Evolutionary conservation across 495 filamentous ascomycete genomes (phyloP).

Genomic region (Tuber microsphaerosporum): DNA sequence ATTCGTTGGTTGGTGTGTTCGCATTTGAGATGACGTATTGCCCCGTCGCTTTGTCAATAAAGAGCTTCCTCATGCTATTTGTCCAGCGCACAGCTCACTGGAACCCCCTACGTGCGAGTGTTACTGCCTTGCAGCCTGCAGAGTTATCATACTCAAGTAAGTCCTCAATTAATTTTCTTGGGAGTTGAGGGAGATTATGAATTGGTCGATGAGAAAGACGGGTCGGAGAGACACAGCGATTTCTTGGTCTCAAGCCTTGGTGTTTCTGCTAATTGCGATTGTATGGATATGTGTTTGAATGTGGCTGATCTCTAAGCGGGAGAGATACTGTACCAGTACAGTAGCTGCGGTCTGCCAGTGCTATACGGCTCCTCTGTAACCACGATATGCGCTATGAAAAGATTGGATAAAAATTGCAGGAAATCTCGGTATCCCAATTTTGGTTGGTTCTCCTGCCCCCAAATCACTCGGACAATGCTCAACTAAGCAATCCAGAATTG

Average conservation of each 20-base stretch:
- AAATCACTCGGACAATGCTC: not conserved
- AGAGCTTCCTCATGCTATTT: conserved; percentile 16
- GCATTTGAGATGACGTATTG: conserved; percentile 28
- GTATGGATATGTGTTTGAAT: not conserved
- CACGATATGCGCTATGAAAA: not conserved
- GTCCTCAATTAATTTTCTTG: conserved; percentile 4
- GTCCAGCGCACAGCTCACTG: conserved; percentile 30
- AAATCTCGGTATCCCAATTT: not conserved
- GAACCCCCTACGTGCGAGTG: not conserved
- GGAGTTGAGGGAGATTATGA: not conserved
- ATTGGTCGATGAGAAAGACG: conserved; percentile 8
- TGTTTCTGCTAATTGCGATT: not conserved
- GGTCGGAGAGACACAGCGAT: conserved; percentile 34
- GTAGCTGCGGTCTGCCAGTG: not conserved
- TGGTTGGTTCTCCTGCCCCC: not conserved
- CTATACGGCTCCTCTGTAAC: not conserved
- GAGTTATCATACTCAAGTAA: conserved; percentile 1
- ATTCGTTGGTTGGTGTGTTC: conserved; percentile 9
- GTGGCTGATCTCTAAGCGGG: not conserved
- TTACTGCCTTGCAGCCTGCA: conserved; percentile 20
- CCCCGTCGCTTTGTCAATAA: conserved; percentile 14
- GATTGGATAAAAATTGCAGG: not conserved
- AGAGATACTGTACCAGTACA: not conserved
- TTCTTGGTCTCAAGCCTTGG: not conserved
- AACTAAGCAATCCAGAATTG: not conserved